These are phyloP conservation scores for Thymus quinquecostatus DNA, from an alignment of 257 asterid species.

Conservation along the genomic window DNA sequence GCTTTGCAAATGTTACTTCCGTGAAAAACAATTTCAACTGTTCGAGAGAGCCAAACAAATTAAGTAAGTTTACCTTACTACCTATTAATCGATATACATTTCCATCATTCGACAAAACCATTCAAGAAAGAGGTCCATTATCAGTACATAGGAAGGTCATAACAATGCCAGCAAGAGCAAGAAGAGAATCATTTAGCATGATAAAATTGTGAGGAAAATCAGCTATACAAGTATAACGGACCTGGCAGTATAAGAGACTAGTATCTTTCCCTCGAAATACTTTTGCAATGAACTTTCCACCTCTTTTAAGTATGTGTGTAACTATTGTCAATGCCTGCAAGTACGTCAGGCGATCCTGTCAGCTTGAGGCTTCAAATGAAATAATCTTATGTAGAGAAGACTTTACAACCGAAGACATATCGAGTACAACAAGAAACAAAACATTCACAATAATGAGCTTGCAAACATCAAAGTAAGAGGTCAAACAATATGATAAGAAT, in stretches of 20 bases:
- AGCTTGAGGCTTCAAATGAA: slow-evolving; percentile 17
- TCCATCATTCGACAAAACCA: neutral
- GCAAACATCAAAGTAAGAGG: slow-evolving; percentile 7
- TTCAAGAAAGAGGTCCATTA: neutral
- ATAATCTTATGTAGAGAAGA: slow-evolving; percentile 14
- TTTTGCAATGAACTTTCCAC: slow-evolving; percentile 96
- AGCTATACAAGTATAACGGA: slow-evolving; percentile 29
- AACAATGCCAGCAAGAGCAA: neutral
- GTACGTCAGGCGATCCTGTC: slow-evolving; percentile 32
- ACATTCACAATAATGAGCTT: neutral
- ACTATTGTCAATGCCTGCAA: slow-evolving; percentile 95
- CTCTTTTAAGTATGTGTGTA: slow-evolving; percentile 84
- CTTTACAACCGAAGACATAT: neutral
- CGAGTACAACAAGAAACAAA: neutral
- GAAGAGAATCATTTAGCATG: slow-evolving; percentile 1
- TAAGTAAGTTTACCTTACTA: slow-evolving; percentile 14
- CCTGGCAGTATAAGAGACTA: slow-evolving; percentile 96
- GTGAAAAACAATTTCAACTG: slow-evolving; percentile 90
- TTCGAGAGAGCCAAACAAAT: slow-evolving; percentile 34
- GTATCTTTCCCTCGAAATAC: slow-evolving; percentile 98
- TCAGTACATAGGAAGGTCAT: slow-evolving; percentile 1
- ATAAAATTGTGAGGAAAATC: slow-evolving; percentile 19
- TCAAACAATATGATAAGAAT: neutral
- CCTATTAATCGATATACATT: slow-evolving; percentile 6
- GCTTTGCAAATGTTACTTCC: slow-evolving; percentile 95